These are phyloP conservation scores for Cytospora paraplurivora DNA, from an alignment of 2,329 filamentous ascomycete species.

Conservation along the genomic window DNA sequence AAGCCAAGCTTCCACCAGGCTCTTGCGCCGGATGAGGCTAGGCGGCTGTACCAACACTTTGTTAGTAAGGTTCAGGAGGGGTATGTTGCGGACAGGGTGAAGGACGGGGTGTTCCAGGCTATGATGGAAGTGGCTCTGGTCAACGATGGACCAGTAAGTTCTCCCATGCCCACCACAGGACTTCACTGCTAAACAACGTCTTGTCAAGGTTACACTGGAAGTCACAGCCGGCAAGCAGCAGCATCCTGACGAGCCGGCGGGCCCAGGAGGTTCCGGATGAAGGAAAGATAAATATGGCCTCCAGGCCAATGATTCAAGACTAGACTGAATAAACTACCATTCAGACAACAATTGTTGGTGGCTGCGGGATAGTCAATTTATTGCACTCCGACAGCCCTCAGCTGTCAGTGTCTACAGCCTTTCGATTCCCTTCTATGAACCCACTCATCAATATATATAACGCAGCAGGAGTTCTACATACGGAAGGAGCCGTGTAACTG, in stretches of 20 bases:
- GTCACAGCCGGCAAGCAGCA: slow-evolving; percentile 22
- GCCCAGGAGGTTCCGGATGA: slow-evolving; percentile 4
- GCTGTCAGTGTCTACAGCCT: too few species aligned
- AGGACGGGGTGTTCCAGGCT: slow-evolving; percentile 95
- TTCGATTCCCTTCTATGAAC: too few species aligned
- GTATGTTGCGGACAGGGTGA: slow-evolving; percentile 75
- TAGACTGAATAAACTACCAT: background rate
- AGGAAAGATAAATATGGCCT: background rate
- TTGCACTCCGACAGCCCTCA: too few species aligned
- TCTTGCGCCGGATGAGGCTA: slow-evolving; percentile 75
- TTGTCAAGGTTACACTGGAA: slow-evolving; percentile 42
- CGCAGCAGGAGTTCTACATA: too few species aligned
- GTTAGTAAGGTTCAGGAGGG: slow-evolving; percentile 71
- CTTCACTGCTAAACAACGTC: slow-evolving; percentile 15
- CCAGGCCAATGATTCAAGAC: background rate
- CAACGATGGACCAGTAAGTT: slow-evolving; percentile 73
- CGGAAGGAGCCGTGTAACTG: too few species aligned
- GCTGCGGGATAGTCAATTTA: too few species aligned
- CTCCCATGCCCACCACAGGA: background rate
- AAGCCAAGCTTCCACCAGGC: slow-evolving; percentile 96
- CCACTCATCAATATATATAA: too few species aligned
- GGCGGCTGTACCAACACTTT: slow-evolving; percentile 81
- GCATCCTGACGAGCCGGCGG: slow-evolving; percentile 10
- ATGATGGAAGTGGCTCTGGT: slow-evolving; percentile 98
- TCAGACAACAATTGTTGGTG: too few species aligned